Conservation (phyloP, 805 yeast genomes). For the Deakozyma indianensis region DNA sequence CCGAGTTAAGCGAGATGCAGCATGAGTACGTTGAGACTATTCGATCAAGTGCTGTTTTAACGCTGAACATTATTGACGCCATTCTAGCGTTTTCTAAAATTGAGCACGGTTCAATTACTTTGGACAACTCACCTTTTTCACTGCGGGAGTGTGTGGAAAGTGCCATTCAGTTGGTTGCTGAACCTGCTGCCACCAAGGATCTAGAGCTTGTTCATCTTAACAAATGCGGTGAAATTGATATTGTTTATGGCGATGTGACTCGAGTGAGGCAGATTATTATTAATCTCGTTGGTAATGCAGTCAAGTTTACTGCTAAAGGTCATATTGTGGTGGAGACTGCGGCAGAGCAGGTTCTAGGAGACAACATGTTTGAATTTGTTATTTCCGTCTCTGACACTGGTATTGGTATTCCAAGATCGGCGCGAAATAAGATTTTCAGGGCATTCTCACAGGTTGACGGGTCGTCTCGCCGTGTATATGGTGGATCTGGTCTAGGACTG, state of each 20-base stretch:
- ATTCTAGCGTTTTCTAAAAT: slow-evolving; percentile 40
- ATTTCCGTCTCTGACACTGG: slow-evolving; percentile 36
- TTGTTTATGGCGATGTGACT: slow-evolving; percentile 34
- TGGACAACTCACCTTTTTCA: slow-evolving; percentile 31
- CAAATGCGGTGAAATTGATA: slow-evolving; percentile 25
- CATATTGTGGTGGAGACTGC: slow-evolving; percentile 25
- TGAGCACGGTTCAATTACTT: slow-evolving; percentile 37
- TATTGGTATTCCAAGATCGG: slow-evolving; percentile 34
- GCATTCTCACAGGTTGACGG: slow-evolving; percentile 46
- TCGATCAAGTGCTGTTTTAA: slow-evolving; percentile 34
- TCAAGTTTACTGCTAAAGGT: slow-evolving; percentile 34
- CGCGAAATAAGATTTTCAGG: slow-evolving; percentile 32
- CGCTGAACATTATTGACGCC: slow-evolving; percentile 38
- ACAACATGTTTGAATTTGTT: slow-evolving; percentile 25
- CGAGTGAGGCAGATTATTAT: slow-evolving; percentile 36
- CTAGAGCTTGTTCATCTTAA: slow-evolving; percentile 33
- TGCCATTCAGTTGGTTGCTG: slow-evolving; percentile 34
- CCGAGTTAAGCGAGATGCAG: slow-evolving; percentile 29
- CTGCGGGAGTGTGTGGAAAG: slow-evolving; percentile 32
- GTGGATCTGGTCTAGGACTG: slow-evolving; percentile 39
- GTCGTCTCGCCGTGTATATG: slow-evolving; percentile 34
- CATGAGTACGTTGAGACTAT: slow-evolving; percentile 39
- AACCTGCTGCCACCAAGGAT: slow-evolving; percentile 30
- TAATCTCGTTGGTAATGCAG: slow-evolving; percentile 39
- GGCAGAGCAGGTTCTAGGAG: slow-evolving; percentile 19